Evolutionary conservation across 1,284 basidiomycete species (phyloP), one percentile per base, ranked within the genome.

Genomic region (Ceratobasidium sp.): DNA sequence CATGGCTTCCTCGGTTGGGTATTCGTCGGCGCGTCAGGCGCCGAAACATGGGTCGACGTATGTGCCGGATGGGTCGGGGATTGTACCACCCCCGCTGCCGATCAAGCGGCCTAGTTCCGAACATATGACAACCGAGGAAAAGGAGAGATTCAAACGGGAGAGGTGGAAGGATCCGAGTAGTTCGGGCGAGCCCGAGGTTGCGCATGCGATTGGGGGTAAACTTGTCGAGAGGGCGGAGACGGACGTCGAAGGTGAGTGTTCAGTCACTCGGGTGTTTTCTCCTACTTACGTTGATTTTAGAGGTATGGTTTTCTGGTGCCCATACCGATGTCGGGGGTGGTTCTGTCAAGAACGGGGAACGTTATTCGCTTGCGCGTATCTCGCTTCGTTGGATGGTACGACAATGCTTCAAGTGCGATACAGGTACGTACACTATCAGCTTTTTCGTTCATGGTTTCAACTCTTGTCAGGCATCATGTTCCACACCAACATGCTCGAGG

Each of bases 331-430:
- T 77, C 9, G 79, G 79, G 22, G 79, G 79, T 5, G 79, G 78
- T 6, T 76, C 76, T 3, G 79, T 79, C 34, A 74, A 77, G 34
- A 80, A 80, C 48, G 76, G 74, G 0, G 76, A 76, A 8, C 68
- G 76, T 8, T 77, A 79, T 65, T 64, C 64, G 19, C 71, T 79
- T 7, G 77, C 79, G 1, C 54, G 76, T 16, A 76, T 79, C 53
- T 77, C 79, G 0, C 54, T 80, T 22, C 49, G 77, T 19, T 80
- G 79, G 79, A 80, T 80, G 79, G 64, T 79, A 19, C 68, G 78
- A 22, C 76, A 80, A 43, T 72, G 77, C 14, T 78, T 80, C 77
- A 71, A 69, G 27, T 78, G 78, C 62, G 63, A 79, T 53, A 78
- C 78, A 9, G 78, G 71, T 73, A 29, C 13, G 71, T 27, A 24